These are phyloP conservation scores for Gymnopilus dilepis DNA, from an alignment of 768 basidiomycete genomes.

Conservation along the genomic window DNA sequence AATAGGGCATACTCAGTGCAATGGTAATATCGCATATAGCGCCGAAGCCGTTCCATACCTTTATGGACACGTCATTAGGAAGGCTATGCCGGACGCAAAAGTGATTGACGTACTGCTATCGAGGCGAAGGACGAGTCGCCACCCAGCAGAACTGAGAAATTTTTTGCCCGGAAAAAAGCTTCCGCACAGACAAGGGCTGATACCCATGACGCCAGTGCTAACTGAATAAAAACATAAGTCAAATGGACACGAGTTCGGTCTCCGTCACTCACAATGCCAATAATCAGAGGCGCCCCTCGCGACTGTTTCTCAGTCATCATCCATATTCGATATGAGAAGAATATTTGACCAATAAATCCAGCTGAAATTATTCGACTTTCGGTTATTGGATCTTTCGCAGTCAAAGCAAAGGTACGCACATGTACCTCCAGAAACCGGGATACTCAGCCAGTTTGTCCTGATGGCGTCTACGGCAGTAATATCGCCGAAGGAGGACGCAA, in stretches of 20 bases:
- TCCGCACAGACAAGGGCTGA: conserved; percentile 29
- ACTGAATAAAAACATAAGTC: conserved; percentile 15
- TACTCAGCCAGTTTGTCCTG: conserved; percentile 31
- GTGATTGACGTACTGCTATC: conserved; percentile 29
- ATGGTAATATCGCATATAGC: conserved; percentile 38
- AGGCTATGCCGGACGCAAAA: neutral
- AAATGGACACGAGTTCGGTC: too few species aligned
- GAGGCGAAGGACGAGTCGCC: conserved; percentile 23
- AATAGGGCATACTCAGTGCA: conserved; percentile 37
- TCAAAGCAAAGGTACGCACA: conserved; percentile 25
- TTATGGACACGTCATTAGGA: neutral
- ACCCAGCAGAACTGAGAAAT: conserved; percentile 23
- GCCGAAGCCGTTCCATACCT: conserved; percentile 37
- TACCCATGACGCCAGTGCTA: conserved; percentile 25
- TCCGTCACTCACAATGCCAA: conserved; percentile 25
- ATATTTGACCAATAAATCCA: conserved; percentile 35
- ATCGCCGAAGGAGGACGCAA: conserved; percentile 25
- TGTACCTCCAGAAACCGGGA: conserved; percentile 34
- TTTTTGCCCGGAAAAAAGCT: conserved; percentile 27
- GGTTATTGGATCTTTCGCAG: neutral
- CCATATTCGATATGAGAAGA: conserved; percentile 38
- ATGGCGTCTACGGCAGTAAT: conserved; percentile 20
- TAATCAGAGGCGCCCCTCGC: conserved; percentile 23
- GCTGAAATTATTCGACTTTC: conserved; percentile 20
- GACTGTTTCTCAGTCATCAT: conserved; percentile 25